Evolutionary conservation across 2,329 filamentous ascomycete genomes (phyloP).

Genomic region (Tolypocladium cylindrosporum): DNA sequence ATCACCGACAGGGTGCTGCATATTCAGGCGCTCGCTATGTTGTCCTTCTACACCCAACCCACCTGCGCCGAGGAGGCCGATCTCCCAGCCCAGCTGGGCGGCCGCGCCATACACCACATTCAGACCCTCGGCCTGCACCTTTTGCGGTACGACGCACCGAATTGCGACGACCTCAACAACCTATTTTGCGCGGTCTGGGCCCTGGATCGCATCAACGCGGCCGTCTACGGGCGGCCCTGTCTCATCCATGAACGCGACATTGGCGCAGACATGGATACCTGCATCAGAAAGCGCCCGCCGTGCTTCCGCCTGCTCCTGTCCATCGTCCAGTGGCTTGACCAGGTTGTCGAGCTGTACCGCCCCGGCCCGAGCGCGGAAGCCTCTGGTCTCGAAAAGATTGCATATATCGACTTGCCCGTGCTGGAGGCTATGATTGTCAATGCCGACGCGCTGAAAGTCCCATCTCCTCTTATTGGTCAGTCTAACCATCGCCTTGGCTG

Average conservation of each 20-base stretch:
- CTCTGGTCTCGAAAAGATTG: slow-evolving; percentile 30
- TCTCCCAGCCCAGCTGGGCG: slow-evolving; percentile 41
- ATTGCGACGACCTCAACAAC: slow-evolving; percentile 32
- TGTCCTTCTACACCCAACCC: slow-evolving; percentile 51
- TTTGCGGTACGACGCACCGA: slow-evolving; percentile 26
- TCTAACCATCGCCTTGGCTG: not conserved
- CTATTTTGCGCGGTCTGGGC: slow-evolving; percentile 52
- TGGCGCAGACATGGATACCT: slow-evolving; percentile 40
- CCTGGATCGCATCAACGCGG: slow-evolving; percentile 47
- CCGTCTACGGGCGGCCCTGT: slow-evolving; percentile 49
- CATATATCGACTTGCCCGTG: slow-evolving; percentile 43
- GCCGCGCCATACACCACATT: slow-evolving; percentile 45
- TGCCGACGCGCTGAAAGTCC: slow-evolving; percentile 38
- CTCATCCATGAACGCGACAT: slow-evolving; percentile 52
- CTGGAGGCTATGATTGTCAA: slow-evolving; percentile 48
- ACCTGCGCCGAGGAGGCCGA: slow-evolving; percentile 43
- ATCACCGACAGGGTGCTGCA: slow-evolving; percentile 44
- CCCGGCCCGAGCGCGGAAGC: slow-evolving; percentile 34
- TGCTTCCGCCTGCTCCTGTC: slow-evolving; percentile 47
- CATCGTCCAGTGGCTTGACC: slow-evolving; percentile 45
- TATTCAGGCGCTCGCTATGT: slow-evolving; percentile 41
- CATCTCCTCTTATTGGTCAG: slow-evolving; percentile 39
- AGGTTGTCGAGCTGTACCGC: slow-evolving; percentile 50
- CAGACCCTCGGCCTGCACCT: slow-evolving; percentile 48
- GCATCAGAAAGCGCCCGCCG: slow-evolving; percentile 39